Evolutionary conservation across 202 grass and related monocot species (phyloP).

Genomic region (Hordeum pubiflorum): DNA sequence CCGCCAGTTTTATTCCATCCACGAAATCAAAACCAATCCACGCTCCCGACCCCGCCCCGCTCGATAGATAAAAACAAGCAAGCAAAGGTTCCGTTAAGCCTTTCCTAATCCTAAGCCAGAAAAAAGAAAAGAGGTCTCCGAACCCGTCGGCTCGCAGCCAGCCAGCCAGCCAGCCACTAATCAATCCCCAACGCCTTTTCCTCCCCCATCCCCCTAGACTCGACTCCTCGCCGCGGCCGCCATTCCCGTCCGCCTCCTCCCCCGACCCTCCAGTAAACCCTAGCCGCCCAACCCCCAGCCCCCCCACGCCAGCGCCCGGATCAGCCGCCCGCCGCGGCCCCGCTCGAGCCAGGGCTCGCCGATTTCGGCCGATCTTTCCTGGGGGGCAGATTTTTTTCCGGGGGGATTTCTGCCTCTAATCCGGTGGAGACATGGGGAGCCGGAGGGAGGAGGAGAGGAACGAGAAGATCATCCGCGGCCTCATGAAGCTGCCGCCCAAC

Average conservation of each 20-base stretch:
- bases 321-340: neutral
- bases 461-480: constrained; percentile 96
- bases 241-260: constrained; percentile 31
- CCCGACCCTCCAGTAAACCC: constrained; percentile 45
- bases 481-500: constrained; percentile 99
- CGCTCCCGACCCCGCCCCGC: neutral
- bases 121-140: neutral
- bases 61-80: neutral
- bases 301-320: constrained; percentile 24
- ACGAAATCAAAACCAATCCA: neutral
- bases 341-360: constrained; percentile 37
- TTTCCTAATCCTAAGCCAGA: neutral
- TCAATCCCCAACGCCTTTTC: constrained; percentile 33
- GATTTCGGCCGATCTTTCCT: neutral
- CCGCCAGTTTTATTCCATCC: neutral
- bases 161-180: constrained; percentile 17
- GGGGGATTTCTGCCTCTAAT: constrained; percentile 5
- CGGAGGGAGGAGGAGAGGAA: constrained; percentile 89
- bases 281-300: constrained; percentile 39
- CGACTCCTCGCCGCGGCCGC: constrained; percentile 33
- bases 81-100: constrained; percentile 7
- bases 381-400: constrained; percentile 7
- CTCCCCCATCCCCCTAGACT: neutral
- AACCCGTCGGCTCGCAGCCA: constrained; percentile 28
- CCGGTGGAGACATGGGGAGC: constrained; percentile 58